Evolutionary conservation across 768 basidiomycete genomes (phyloP), one percentile per base, ranked within the genome.

Genomic region (Amanita inopinata): DNA sequence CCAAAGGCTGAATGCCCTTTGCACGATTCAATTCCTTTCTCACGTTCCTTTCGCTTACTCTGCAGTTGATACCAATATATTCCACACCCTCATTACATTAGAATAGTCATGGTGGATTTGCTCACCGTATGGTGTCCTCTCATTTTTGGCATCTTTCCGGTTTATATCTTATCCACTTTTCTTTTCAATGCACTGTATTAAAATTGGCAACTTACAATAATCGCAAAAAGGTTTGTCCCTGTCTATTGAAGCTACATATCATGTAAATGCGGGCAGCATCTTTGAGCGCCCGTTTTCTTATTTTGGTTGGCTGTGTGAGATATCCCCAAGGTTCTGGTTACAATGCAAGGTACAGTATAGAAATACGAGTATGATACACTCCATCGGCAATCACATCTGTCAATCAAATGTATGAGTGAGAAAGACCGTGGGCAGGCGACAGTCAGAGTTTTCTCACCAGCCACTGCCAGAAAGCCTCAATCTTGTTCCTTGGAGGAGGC

Each of bases 401-500:
- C 14, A 47, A 51, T n/a, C n/a, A n/a, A n/a, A n/a, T n/a, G n/a
- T n/a, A n/a, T n/a, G n/a, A n/a, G n/a, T n/a, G n/a, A n/a, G n/a
- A n/a, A n/a, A n/a, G n/a, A n/a, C n/a, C n/a, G n/a, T n/a, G n/a
- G n/a, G n/a, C n/a, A n/a, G n/a, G n/a, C n/a, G n/a, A n/a, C n/a
- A 46, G 31, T 17, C 7, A 23, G 47, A 47, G 56, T 50, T 57
- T 52, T 64, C 82, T 65, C 48, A 91, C 83, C 59, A 92, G 61
- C 81, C 81, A 84, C 46, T 60, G 62, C 88, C 89, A 91, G 61
- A 89, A 70, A 19, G 75, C 76, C 44, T 85, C 85, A 2, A 62
- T 0, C 52, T 62, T 73, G 56, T 83, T 90, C 52, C 49, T 76
- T 2, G 90, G 85, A 10, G 78, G 76, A 4, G 72, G 73, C 14